Evolutionary conservation across 148 eudicot genomes (phyloP).

Genomic region (Amaranthus palmeri): DNA sequence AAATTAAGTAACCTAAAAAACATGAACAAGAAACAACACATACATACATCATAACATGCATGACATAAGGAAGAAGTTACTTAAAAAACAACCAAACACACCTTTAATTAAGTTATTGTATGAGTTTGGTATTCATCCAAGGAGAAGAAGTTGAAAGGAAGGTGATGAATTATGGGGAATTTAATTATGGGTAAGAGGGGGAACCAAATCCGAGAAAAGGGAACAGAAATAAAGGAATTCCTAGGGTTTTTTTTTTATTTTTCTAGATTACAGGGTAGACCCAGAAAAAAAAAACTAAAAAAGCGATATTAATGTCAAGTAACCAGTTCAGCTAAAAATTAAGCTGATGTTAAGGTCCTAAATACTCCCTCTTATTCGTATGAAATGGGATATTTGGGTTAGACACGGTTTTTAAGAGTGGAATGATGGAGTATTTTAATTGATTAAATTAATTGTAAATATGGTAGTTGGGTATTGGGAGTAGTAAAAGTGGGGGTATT

Average conservation of each 20-base stretch:
- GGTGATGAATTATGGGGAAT: slow-evolving; percentile 6
- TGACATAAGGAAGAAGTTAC: neutral
- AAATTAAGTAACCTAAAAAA: slow-evolving; percentile 9
- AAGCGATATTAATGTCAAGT: no score
- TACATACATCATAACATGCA: neutral
- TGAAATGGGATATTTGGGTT: no score
- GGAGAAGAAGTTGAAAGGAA: neutral
- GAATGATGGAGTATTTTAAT: no score
- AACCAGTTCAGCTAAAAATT: no score
- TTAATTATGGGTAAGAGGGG: slow-evolving; percentile 15
- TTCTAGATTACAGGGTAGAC: no score
- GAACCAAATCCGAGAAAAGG: slow-evolving; percentile 27
- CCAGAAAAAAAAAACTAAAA: no score
- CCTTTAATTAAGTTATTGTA: neutral
- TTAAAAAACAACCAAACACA: neutral
- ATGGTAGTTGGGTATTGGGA: no score
- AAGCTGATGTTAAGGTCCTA: no score
- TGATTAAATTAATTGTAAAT: no score
- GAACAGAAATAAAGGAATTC: slow-evolving; percentile 38
- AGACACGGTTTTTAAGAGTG: no score
- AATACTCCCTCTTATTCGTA: no score
- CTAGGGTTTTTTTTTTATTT: neutral
- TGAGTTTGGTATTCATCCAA: neutral
- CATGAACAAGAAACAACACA: neutral
- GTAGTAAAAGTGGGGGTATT: no score